Evolutionary conservation across 106 monocot genomes (phyloP), one percentile per base, ranked within the genome.

Genomic region (Acorus gramineus): DNA sequence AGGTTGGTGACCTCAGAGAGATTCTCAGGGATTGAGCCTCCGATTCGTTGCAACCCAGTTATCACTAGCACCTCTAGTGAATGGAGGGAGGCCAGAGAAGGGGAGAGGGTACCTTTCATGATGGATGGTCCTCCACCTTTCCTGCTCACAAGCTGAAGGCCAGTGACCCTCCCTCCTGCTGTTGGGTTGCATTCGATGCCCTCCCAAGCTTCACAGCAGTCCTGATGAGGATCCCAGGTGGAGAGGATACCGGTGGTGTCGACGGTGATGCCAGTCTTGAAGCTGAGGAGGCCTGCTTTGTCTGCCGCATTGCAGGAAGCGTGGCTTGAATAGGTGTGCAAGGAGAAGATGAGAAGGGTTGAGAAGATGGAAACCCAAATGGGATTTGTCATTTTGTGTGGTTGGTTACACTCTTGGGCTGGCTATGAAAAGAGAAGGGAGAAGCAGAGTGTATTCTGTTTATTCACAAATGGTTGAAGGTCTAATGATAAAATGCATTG

Each of bases 211-310:
- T 74, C 82, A 54, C 80, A 89, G 69, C 82, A 82, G 59, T 81
- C 75, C 1, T n/a, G 8, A 14, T 78, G 80, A 1, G 49, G 28
- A 28, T 28, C 55, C 82, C 93, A 89, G 4, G 86, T 75, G 55
- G 81, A 74, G 53, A 94, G 81, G 61, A 89, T 82, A 2, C 89
- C 86, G 0, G 93, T 84, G 6, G 81, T 81, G 76, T 93, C 92
- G 57, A 49, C 62, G 14, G 69, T 8, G 50, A 93, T 82, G 69
- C 76, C 50, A 11, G 89, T 78, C 57, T 89, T 93, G 79, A 93
- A 89, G 65, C 66, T 60, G 10, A 86, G 80, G 7, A 89, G 84
- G 2, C 89, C 86, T 11, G 76, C 81, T 63, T 75, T 76, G 74
- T 94, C 93, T 3, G 12, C 61, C 6, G 70, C 55, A 8, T 74